Conservation (phyloP, 805 yeast genomes). For the Jamesozyma gamospora region DNA sequence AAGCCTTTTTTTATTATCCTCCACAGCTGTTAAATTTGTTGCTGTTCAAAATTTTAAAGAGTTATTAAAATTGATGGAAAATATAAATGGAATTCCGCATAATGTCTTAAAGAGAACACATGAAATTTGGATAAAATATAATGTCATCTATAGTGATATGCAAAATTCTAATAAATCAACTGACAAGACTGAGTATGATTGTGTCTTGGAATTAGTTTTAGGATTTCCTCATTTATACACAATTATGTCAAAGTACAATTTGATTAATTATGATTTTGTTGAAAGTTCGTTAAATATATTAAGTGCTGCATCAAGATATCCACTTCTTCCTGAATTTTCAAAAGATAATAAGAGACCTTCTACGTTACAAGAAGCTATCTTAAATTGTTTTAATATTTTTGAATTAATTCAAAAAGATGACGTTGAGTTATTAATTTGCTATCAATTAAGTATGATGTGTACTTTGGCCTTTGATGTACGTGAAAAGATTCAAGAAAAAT, state of each 20-base stretch:
- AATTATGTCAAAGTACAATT: slow-evolving; percentile 27
- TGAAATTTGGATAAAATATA: slow-evolving; percentile 40
- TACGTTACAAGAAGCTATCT: slow-evolving; percentile 49
- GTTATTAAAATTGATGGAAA: slow-evolving; percentile 37
- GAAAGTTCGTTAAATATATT: slow-evolving; percentile 47
- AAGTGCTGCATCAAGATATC: slow-evolving; percentile 60
- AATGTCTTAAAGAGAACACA: slow-evolving; percentile 32
- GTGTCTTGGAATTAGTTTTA: slow-evolving; percentile 44
- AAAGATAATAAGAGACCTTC: slow-evolving; percentile 51
- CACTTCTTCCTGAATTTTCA: slow-evolving; percentile 50
- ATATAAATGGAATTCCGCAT: slow-evolving; percentile 26
- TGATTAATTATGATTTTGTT: slow-evolving; percentile 31
- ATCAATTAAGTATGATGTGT: slow-evolving; percentile 44
- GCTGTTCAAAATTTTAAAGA: slow-evolving; percentile 48
- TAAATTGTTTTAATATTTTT: slow-evolving; percentile 36
- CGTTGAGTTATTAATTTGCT: slow-evolving; percentile 38
- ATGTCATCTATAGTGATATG: slow-evolving; percentile 36
- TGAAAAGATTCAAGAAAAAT: slow-evolving; percentile 45
- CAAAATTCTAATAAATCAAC: slow-evolving; percentile 19
- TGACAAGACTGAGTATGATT: slow-evolving; percentile 42
- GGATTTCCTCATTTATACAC: slow-evolving; percentile 42
- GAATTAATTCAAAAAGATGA: slow-evolving; percentile 24
- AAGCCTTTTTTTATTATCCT: slow-evolving; percentile 32
- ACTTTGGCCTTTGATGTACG: slow-evolving; percentile 55
- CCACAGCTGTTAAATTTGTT: slow-evolving; percentile 36